phyloP scores from a whole-genome alignment of 2,329 filamentous ascomycete species.

The Diaporthe sp. region DNA sequence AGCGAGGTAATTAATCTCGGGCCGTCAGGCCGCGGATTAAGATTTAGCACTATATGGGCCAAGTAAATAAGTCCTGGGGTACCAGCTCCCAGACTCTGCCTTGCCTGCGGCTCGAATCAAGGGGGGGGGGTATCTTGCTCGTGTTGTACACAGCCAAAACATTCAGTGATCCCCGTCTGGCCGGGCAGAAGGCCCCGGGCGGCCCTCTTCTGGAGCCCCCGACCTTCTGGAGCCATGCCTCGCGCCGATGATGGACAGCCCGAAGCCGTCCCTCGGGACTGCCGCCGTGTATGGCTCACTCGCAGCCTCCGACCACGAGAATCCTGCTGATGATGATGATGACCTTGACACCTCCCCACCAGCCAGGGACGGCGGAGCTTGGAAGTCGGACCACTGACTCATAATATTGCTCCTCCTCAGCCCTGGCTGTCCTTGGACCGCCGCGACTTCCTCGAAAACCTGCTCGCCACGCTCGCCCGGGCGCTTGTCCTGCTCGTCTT shows the following conservation, averaged over 20 bases:
- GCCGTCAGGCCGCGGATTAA: conserved; percentile 10
- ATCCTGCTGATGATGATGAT: background rate
- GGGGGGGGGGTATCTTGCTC: background rate
- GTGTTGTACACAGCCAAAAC: background rate
- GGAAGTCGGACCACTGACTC: background rate
- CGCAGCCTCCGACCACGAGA: conserved; percentile 15
- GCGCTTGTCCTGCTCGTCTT: background rate
- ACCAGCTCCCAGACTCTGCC: conserved; percentile 17
- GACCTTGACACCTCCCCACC: background rate
- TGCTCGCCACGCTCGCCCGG: conserved; percentile 1
- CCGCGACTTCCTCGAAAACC: conserved; percentile 11
- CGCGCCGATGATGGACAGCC: conserved; percentile 3
- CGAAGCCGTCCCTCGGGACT: background rate
- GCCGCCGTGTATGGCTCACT: background rate
- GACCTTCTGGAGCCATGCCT: conserved; percentile 5
- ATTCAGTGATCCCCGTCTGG: background rate
- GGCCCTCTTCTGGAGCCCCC: background rate
- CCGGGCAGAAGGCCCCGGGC: background rate
- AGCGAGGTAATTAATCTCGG: conserved; percentile 18
- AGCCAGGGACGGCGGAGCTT: background rate
- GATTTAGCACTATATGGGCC: conserved; percentile 13
- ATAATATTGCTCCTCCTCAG: background rate
- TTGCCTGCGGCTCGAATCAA: conserved; percentile 6
- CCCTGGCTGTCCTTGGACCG: conserved; percentile 6
- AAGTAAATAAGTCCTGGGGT: conserved; percentile 12